phyloP scores from a whole-genome alignment of 495 filamentous ascomycete species.

The Cercophora samala region DNA sequence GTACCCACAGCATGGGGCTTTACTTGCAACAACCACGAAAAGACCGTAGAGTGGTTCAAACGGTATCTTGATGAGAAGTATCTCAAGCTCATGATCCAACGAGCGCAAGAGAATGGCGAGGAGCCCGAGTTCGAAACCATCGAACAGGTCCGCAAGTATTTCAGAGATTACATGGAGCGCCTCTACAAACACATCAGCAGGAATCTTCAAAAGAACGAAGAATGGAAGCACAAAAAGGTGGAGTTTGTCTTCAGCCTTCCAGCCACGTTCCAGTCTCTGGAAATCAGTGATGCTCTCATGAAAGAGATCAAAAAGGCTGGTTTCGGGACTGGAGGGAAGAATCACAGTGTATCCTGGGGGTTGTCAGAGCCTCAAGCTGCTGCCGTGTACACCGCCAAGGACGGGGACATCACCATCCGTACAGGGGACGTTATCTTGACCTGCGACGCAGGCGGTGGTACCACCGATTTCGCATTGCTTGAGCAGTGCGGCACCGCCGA shows the following conservation, averaged over 20 bases:
- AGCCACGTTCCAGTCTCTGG: slow-evolving; percentile 1
- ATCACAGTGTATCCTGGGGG: neutral
- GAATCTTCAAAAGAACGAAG: neutral
- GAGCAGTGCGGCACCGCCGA: slow-evolving; percentile 1
- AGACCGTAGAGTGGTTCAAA: slow-evolving; percentile 4
- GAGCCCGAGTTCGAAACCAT: neutral
- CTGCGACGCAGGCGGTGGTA: slow-evolving; percentile 2
- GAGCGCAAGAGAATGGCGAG: neutral
- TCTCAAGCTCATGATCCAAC: neutral
- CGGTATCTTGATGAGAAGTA: slow-evolving; percentile 3
- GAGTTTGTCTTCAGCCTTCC: slow-evolving; percentile 6
- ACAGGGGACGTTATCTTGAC: neutral
- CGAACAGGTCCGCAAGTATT: neutral
- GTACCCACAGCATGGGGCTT: neutral
- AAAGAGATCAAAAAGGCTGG: slow-evolving; percentile 3
- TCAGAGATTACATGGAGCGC: neutral
- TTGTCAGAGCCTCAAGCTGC: slow-evolving; percentile 4
- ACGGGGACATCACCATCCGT: neutral
- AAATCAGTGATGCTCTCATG: slow-evolving; percentile 6
- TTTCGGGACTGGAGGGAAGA: slow-evolving; percentile 1
- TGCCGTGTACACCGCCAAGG: slow-evolving; percentile 1
- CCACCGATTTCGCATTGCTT: slow-evolving; percentile 1
- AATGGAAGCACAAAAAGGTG: neutral
- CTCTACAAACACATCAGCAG: slow-evolving; percentile 5
- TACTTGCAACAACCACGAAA: neutral